Percentiles rank a stretch among this genome's conserved stretches.
These are phyloP conservation scores for Globisporangium barbulae DNA, from an alignment of 352 stramenopile genomes.

Conservation along the genomic window DNA sequence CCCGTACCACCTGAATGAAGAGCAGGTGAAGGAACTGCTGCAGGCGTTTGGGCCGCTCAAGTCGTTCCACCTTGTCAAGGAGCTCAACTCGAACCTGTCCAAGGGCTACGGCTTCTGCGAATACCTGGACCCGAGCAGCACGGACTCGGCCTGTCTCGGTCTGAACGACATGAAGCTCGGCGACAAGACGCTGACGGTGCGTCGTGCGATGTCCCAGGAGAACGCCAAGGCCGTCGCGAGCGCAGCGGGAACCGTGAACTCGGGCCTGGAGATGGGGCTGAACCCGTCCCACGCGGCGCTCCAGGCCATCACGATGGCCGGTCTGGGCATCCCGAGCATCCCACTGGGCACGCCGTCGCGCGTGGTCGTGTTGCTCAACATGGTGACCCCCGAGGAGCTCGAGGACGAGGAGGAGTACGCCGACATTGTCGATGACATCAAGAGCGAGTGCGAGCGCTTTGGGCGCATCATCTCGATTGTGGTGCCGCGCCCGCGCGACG, in stretches of 20 bases:
- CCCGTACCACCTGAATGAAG: slow-evolving; percentile 95
- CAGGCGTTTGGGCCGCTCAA: slow-evolving; percentile 93
- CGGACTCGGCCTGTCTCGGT: slow-evolving; percentile 89
- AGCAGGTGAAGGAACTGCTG: slow-evolving; percentile 94
- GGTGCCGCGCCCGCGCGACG: slow-evolving; percentile 72
- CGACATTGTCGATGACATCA: slow-evolving; percentile 96
- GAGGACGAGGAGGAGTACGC: slow-evolving; percentile 93
- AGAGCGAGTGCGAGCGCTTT: slow-evolving; percentile 93
- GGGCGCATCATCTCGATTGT: slow-evolving; percentile 72
- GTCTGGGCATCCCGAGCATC: slow-evolving; percentile 41
- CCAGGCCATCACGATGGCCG: slow-evolving; percentile 68
- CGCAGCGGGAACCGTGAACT: slow-evolving; percentile 64
- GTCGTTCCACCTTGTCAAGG: slow-evolving; percentile 97
- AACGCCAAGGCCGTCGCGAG: slow-evolving; percentile 63
- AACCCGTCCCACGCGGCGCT: slow-evolving; percentile 63
- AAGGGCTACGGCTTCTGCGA: slow-evolving; percentile 99
- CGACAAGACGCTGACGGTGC: slow-evolving; percentile 90
- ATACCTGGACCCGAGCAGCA: slow-evolving; percentile 92
- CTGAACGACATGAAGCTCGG: slow-evolving; percentile 95
- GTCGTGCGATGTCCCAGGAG: slow-evolving; percentile 79
- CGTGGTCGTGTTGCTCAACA: slow-evolving; percentile 96
- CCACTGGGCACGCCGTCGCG: slow-evolving; percentile 64
- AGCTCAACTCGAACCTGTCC: slow-evolving; percentile 85
- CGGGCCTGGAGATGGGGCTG: slow-evolving; percentile 59
- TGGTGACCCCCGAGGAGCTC: slow-evolving; percentile 97